phyloP scores from a whole-genome alignment of 1,284 basidiomycete genomes.

The Fomitopsis palustris region DNA sequence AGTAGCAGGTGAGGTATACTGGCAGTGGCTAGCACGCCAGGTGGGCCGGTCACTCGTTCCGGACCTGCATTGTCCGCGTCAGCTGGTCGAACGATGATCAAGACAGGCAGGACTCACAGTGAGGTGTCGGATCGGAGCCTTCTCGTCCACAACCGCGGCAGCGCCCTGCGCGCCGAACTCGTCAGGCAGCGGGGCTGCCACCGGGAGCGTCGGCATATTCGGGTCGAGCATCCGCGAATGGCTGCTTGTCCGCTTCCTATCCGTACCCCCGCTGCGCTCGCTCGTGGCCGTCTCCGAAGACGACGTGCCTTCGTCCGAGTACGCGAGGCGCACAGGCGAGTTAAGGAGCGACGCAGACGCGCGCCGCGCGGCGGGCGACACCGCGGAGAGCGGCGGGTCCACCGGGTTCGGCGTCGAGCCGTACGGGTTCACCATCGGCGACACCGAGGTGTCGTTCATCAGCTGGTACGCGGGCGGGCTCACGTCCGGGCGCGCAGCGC shows the following conservation, averaged over 20 bases:
- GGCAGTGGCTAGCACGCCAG: neutral
- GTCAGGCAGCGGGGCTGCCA: conserved; percentile 22
- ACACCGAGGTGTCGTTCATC: neutral
- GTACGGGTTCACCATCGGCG: neutral
- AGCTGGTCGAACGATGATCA: neutral
- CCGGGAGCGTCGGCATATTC: conserved; percentile 15
- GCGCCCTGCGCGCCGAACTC: conserved; percentile 16
- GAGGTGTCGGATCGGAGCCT: conserved; percentile 16
- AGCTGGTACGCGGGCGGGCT: conserved; percentile 7
- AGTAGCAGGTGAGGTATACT: neutral
- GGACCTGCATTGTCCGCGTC: conserved; percentile 13
- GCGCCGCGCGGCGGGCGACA: neutral
- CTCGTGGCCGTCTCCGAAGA: conserved; percentile 5
- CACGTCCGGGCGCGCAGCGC: conserved; percentile 8
- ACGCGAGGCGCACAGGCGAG: conserved; percentile 6
- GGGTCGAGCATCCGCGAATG: conserved; percentile 21
- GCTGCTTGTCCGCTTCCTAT: neutral
- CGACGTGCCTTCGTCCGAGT: neutral
- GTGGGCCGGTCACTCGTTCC: conserved; percentile 17
- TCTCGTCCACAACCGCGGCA: conserved; percentile 7
- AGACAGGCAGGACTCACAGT: conserved; percentile 15
- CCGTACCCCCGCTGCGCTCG: neutral
- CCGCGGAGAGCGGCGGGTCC: conserved; percentile 9
- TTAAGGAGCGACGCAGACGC: conserved; percentile 12
- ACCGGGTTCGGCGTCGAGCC: conserved; percentile 10